Evolutionary conservation across 768 basidiomycete species (phyloP).

Genomic region (Hygrophoropsis aurantiaca): DNA sequence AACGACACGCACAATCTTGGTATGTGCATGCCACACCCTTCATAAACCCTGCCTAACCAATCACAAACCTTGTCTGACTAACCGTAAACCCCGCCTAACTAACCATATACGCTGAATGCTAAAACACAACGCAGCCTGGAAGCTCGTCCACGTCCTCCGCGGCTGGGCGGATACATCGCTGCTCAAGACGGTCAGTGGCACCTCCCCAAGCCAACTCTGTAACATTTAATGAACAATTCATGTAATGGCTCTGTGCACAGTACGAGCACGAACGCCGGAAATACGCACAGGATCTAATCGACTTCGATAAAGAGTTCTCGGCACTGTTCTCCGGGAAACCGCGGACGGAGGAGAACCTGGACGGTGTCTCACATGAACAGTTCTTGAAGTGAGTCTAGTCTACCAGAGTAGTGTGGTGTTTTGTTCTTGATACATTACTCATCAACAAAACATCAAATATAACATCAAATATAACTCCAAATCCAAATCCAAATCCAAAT

Average conservation of each 20-base stretch:
- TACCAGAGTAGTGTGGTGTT: not conserved
- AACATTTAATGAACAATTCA: not conserved
- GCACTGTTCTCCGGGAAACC: conserved; percentile 71
- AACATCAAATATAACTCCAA: too few relatives aligned
- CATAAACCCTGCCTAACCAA: not conserved
- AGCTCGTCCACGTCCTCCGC: conserved; percentile 43
- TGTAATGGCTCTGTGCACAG: conserved; percentile 37
- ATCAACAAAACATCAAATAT: too few relatives aligned
- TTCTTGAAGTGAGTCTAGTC: conserved; percentile 31
- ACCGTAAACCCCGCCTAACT: too few relatives aligned
- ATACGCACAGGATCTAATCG: conserved; percentile 71
- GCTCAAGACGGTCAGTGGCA: conserved; percentile 39
- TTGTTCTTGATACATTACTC: conserved; percentile 1
- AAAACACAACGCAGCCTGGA: conserved; percentile 37
- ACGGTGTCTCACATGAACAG: conserved; percentile 33
- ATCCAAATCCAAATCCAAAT: not conserved
- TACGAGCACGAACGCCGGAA: conserved; percentile 68
- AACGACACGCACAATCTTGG: conserved; percentile 73
- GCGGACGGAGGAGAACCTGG: conserved; percentile 39
- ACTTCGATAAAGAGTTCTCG: conserved; percentile 67
- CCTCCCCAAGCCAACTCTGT: not conserved
- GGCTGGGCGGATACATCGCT: conserved; percentile 39
- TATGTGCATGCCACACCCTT: conserved; percentile 14
- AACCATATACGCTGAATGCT: not conserved
- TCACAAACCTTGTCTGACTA: too few relatives aligned